These are phyloP conservation scores for Cutaneotrichosporon spelunceum DNA, from an alignment of 1,284 basidiomycete genomes.

Conservation along the genomic window DNA sequence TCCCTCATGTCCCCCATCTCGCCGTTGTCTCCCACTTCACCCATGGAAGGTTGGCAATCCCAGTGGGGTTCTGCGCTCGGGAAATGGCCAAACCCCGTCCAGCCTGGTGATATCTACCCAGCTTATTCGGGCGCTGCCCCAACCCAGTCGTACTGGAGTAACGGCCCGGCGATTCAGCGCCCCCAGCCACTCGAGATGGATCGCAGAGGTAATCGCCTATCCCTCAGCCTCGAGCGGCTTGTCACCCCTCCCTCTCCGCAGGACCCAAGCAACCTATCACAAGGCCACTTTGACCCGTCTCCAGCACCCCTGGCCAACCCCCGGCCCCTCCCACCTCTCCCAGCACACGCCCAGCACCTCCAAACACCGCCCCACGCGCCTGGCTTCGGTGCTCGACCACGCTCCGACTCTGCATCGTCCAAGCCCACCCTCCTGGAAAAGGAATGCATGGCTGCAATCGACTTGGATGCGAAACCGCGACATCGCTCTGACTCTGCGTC, in stretches of 20 bases:
- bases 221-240: background rate
- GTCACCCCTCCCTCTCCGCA: background rate
- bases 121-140: background rate
- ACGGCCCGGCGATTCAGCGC: background rate
- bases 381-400: background rate
- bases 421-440: background rate
- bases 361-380: background rate
- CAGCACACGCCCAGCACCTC: background rate
- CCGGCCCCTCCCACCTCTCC: background rate
- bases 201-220: background rate
- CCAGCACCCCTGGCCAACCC: background rate
- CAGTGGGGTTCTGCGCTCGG: background rate
- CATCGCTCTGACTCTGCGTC: too few relatives aligned
- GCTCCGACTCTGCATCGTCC: background rate
- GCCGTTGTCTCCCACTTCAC: background rate
- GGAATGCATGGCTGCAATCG: background rate
- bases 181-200: constrained; percentile 2
- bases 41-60: background rate
- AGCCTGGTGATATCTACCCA: background rate
- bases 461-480: too few relatives aligned
- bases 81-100: background rate
- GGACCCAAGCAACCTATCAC: background rate
- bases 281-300: background rate
- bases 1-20: background rate
- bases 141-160: constrained; percentile 1